These are phyloP conservation scores for Wickerhamomyces xylosicus DNA, from an alignment of 805 yeast genomes.

Conservation along the genomic window DNA sequence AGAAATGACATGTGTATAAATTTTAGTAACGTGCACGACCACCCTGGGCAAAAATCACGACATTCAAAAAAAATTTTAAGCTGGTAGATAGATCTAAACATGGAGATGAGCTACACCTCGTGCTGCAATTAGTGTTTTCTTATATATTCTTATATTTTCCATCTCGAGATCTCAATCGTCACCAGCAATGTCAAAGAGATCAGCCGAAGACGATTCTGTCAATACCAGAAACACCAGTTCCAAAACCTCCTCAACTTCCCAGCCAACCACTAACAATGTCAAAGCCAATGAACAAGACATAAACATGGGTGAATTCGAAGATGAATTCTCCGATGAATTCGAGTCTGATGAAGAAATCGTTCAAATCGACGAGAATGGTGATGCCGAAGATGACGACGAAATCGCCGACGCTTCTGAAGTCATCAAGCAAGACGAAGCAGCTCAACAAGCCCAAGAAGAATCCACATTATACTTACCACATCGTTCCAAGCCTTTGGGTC, in stretches of 20 bases:
- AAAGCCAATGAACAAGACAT: constrained; percentile 28
- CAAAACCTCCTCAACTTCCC: constrained; percentile 8
- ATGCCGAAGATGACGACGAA: constrained; percentile 24
- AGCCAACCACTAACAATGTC: constrained; percentile 8
- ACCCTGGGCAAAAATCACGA: too few species aligned
- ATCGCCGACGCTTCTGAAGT: constrained; percentile 23
- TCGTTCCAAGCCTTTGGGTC: constrained; percentile 80
- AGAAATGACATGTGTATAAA: too few species aligned
- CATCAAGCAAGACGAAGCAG: constrained; percentile 26
- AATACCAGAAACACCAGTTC: constrained; percentile 17
- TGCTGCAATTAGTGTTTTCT: too few species aligned
- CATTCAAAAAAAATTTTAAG: too few species aligned
- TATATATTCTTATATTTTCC: too few species aligned
- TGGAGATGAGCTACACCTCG: too few species aligned
- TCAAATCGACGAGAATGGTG: constrained; percentile 53
- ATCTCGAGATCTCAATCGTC: too few species aligned
- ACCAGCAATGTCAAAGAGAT: constrained; percentile 21
- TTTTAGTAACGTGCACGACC: too few species aligned
- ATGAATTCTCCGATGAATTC: constrained; percentile 82
- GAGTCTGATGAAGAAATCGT: constrained; percentile 88
- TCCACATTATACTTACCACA: constrained; percentile 74
- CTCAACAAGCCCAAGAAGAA: constrained; percentile 27
- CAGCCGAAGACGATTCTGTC: constrained; percentile 10
- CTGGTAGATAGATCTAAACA: too few species aligned
- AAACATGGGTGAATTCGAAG: constrained; percentile 81